Evolutionary conservation across 371 early-diverging fungal species (phyloP).

Genomic region (Mucor irregularis): DNA sequence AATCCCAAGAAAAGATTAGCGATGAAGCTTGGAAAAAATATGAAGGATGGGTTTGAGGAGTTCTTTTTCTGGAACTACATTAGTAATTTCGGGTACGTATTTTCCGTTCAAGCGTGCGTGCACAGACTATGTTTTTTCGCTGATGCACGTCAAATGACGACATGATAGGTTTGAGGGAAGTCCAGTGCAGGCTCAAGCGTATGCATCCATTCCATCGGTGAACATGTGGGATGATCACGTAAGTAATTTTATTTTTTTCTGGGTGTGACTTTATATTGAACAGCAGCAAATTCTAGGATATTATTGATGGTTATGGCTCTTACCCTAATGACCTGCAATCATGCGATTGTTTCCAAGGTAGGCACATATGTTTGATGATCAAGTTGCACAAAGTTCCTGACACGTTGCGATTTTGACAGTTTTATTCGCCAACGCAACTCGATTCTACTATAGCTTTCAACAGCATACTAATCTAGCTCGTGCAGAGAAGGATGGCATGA

Average conservation of each 20-base stretch:
- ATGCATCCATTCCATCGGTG: slow-evolving; percentile 72
- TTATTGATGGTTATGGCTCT: slow-evolving; percentile 81
- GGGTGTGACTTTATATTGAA: too few species aligned
- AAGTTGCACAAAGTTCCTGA: too few species aligned
- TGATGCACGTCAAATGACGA: not conserved
- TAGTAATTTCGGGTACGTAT: slow-evolving; percentile 66
- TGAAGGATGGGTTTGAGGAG: slow-evolving; percentile 58
- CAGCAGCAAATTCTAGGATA: too few species aligned
- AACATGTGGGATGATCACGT: slow-evolving; percentile 87
- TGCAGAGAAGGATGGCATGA: slow-evolving; percentile 61
- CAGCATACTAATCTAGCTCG: slow-evolving; percentile 72
- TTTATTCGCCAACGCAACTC: slow-evolving; percentile 56
- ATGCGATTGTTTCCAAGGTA: slow-evolving; percentile 47
- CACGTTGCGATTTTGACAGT: too few species aligned
- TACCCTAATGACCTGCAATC: slow-evolving; percentile 79
- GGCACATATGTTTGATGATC: not conserved
- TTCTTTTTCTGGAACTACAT: slow-evolving; percentile 80
- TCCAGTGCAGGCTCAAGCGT: slow-evolving; percentile 60
- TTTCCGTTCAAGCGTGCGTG: too few species aligned
- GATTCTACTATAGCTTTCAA: slow-evolving; percentile 87
- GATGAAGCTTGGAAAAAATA: slow-evolving; percentile 50
- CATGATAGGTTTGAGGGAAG: slow-evolving; percentile 29
- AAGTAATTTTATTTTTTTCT: too few species aligned
- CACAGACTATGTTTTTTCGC: not conserved
- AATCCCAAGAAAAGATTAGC: slow-evolving; percentile 36